A percentile compares a stretch with the other conserved stretches of the same genome.
phyloP scores from a whole-genome alignment of 2,329 filamentous ascomycete species.

The Fonsecaea monophora region DNA sequence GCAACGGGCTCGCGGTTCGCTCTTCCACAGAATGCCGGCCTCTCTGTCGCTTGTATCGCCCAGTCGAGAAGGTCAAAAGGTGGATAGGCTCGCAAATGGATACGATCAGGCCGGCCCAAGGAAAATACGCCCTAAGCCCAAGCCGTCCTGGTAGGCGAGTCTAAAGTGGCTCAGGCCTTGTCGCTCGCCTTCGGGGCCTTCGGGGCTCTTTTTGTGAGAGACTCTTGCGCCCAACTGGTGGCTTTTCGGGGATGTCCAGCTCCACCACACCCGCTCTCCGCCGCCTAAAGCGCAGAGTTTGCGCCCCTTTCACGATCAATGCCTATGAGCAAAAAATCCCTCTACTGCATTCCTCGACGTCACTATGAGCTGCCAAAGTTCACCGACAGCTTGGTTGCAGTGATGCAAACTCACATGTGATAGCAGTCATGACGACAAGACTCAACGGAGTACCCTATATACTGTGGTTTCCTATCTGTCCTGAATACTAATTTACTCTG shows the following conservation, averaged over 20 bases:
- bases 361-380: slow-evolving; percentile 3
- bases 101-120: slow-evolving; percentile 18
- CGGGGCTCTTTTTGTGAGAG: slow-evolving; percentile 16
- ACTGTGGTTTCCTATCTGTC: too few relatives aligned
- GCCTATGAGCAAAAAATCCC: neutral
- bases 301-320: slow-evolving; percentile 6
- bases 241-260: neutral
- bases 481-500: neutral
- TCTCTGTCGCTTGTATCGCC: slow-evolving; percentile 3
- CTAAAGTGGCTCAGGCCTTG: slow-evolving; percentile 12
- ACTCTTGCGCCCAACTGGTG: neutral
- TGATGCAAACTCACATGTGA: slow-evolving; percentile 10
- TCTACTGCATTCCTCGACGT: slow-evolving; percentile 10
- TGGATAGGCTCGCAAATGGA: slow-evolving; percentile 8
- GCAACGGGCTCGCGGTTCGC: slow-evolving; percentile 9
- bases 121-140: slow-evolving; percentile 13
- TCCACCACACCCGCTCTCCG: neutral
- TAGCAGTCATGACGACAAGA: neutral
- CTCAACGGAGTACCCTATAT: neutral
- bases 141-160: slow-evolving; percentile 9
- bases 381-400: neutral
- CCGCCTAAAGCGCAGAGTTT: neutral
- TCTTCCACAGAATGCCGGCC: slow-evolving; percentile 5
- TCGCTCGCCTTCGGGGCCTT: slow-evolving; percentile 8
- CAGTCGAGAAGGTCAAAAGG: neutral